Evolutionary conservation across 306 rosid genomes (phyloP), one percentile per base, ranked within the genome.

Genomic region (Dalbergia cochinchinensis): DNA sequence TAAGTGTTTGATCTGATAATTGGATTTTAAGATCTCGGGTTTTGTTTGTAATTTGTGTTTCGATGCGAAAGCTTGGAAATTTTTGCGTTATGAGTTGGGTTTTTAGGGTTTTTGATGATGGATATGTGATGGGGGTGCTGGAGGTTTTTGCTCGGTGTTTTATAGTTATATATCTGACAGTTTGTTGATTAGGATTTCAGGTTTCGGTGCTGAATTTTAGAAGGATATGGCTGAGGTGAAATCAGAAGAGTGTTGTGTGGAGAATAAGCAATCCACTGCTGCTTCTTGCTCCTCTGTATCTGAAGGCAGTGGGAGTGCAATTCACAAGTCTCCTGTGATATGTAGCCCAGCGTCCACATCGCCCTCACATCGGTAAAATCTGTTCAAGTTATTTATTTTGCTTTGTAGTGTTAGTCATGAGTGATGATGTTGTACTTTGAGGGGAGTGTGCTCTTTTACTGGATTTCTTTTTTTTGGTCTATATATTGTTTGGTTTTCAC

Each of bases 241-340:
- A 81, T 76, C 82, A 16, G 98, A 94, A 82, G 97, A 90, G 87
- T 84, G 88, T 79, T 91, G 98, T 87, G 87, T 80, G 71, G 99
- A 91, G 93, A 95, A 95, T 89, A 95, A 93, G 77, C 97, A 93
- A 86, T 82, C 94, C 12, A 87, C 91, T 16, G 93, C 91, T 67
- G 94, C 94, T 54, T 88, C 97, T 15, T 87, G 93, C 87, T 95
- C 97, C 33, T 91, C 98, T 78, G 83, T 82, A 3, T 95, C 97
- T 26, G 97, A 93, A 88, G 92, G 91, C 55, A 84, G 96, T 80
- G 95, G 83, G 31, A 88, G 95, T 87, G 90, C 87, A 58, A 65
- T 87, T 83, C 81, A 78, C 50, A 93, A 91, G 90, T 91, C 98
- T 61, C 91, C 96, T 0, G 91, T 89, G 78, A 87, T 82, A 53